These are phyloP conservation scores for Diaporthe nobilis DNA, from an alignment of 2,329 filamentous ascomycete species.

Conservation along the genomic window DNA sequence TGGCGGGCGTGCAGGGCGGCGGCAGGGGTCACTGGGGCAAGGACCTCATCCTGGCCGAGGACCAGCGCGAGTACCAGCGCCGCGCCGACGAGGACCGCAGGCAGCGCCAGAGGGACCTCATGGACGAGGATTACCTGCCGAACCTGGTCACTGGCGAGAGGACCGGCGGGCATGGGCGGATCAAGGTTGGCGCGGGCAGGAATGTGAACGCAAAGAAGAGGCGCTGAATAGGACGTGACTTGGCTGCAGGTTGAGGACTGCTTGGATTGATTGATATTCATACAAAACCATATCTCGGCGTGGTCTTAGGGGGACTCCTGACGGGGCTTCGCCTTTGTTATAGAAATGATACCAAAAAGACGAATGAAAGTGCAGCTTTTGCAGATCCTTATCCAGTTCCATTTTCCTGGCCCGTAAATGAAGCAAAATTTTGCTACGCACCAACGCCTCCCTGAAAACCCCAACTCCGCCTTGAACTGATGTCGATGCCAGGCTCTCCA, in stretches of 20 bases:
- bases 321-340: background rate
- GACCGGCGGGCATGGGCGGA: constrained; percentile 72
- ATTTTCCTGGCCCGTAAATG: constrained; percentile 18
- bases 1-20: constrained; percentile 72
- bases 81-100: constrained; percentile 75
- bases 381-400: background rate
- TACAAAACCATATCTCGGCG: background rate
- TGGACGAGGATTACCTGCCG: constrained; percentile 96
- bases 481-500: background rate
- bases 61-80: constrained; percentile 91
- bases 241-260: too few relatives aligned
- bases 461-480: constrained; percentile 26
- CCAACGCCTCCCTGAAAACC: constrained; percentile 28
- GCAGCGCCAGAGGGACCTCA: constrained; percentile 82
- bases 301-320: background rate
- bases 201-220: constrained; percentile 86
- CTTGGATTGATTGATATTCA: background rate
- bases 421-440: constrained; percentile 37
- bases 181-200: constrained; percentile 86
- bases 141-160: constrained; percentile 86
- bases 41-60: constrained; percentile 88
- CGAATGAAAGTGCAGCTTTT: background rate
- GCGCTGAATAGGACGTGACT: constrained; percentile 51
- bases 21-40: constrained; percentile 91
- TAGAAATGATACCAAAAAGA: constrained; percentile 27